Evolutionary conservation across 495 filamentous ascomycete genomes (phyloP), one percentile per base, ranked within the genome.

Genomic region (Stereocaulon alpinum): DNA sequence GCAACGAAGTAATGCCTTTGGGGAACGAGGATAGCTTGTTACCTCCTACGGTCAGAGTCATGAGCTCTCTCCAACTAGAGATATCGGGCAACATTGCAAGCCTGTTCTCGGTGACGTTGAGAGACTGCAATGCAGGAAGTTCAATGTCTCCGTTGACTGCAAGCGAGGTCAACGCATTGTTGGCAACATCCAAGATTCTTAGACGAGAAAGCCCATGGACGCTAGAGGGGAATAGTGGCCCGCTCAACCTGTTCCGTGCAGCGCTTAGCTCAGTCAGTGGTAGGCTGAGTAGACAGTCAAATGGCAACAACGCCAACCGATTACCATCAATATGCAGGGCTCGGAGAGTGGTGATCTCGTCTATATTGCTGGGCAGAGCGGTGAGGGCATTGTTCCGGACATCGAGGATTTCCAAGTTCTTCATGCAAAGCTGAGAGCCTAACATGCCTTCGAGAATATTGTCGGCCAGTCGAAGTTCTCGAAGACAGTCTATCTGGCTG

Each of bases 301-400:
- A 84, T 7, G 89, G 89, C 49, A 97, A 60, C 3, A 74, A 71
- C 24, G 76, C 78, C 40, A 98, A 77, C 27, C 77, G 71, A 63
- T 98, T 98, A 59, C 89, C 79, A 54, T 84, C 79, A 30, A 96
- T 68, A 63, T 94, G 89, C 45, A 98, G 72, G 12, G 84, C 74
- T 48, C 87, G 83, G 9, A 98, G 80, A 4, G 77, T 79, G 12
- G 67, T 72, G 32, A 96, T 73, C 30, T 78, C 76, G 32, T 74
- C 77, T 14, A 96, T 65, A n/a, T 78, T 77, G 17, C 78, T 67
- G 0, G 93, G 87, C n/a, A 99, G 73, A 2, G 75, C 72, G n/a
- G 84, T 84, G 22, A 99, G 77, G 49, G 79, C 79, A 70, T 99
- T 99, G 17, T 80, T 78, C 53, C 87, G 86, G 1, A 99, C 60